Conservation (phyloP, 306 rosid species). For the Ceratonia siliqua region DNA sequence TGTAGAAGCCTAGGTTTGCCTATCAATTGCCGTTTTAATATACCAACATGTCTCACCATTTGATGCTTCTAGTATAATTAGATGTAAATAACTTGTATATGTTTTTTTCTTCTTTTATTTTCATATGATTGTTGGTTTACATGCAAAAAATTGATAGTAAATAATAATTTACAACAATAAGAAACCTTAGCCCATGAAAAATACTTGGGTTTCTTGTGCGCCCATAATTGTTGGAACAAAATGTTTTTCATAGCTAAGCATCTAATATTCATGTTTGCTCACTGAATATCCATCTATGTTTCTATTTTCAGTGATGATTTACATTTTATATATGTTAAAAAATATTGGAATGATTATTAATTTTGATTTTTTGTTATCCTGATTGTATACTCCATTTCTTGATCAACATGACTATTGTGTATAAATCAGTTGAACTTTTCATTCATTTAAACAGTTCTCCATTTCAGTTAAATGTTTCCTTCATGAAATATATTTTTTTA, state of each 20-base stretch:
- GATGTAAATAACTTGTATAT: background rate
- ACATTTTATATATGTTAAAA: background rate
- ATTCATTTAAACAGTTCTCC: background rate
- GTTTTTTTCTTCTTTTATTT: background rate
- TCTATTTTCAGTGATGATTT: slow-evolving; percentile 14
- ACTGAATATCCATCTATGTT: slow-evolving; percentile 6
- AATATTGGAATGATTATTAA: background rate
- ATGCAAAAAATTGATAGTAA: background rate
- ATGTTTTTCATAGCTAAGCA: slow-evolving; percentile 5
- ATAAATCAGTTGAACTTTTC: background rate
- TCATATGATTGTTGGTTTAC: background rate
- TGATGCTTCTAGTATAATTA: background rate
- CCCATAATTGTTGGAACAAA: slow-evolving; percentile 13
- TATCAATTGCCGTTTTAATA: background rate
- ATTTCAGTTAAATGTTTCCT: slow-evolving; percentile 11
- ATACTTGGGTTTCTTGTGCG: background rate
- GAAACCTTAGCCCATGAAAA: slow-evolving; percentile 4
- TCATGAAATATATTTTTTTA: slow-evolving; percentile 40
- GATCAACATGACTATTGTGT: background rate
- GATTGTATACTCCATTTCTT: background rate
- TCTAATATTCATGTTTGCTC: slow-evolving; percentile 18
- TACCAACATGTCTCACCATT: background rate
- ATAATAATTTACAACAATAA: background rate
- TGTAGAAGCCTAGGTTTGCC: background rate
- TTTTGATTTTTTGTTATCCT: background rate